Base-by-base conservation (phyloP, 1,284 basidiomycete species). In the Boletellus sp. region DNA sequence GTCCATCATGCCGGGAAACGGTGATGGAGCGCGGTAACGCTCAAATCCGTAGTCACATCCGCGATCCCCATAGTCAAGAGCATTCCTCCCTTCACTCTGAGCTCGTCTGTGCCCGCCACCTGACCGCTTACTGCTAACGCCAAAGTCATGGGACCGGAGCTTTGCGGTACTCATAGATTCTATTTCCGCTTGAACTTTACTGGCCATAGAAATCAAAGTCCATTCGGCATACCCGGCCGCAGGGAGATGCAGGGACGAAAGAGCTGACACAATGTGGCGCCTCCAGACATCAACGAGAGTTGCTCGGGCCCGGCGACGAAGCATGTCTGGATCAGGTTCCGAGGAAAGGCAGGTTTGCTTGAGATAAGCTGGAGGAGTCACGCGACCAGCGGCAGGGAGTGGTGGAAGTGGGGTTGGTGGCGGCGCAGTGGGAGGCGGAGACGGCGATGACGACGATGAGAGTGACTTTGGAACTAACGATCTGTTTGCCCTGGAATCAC, bases 211-310 rank as follows among this genome's bases (percentile, higher is more conserved):
- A 40, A 58, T 49, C 22, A 67, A 48, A 8, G 45, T 57, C 65
- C 65, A 67, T 46, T 67, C 65, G 22, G 44, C 13, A 39, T 69
- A 70, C 3, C 65, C 65, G 26, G 60, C 67, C 18, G 57, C 37
- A 54, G 66, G 66, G 8, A 54, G 11, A 36, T 68, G 58, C 21
- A 67, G 63, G 38, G 53, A 50, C 39, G 54, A 66, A 56, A 81
- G 70, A 54, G 77, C 76, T 26, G 80, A 71, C 22, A 90, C 64
- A 26, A 91, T 81, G 63, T 83, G 79, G 19, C 78, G 78, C 18
- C 89, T 79, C 65, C 85, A 92, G 4, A 83, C 77, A 62, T 93
- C 89, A 15, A 92, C 80, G 12, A 93, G 77, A 4, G 79, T 72
- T 10, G 89, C 86, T 32, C 90, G 85, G 3, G 90, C 90, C 52